These are phyloP conservation scores for Microbotryum saponariae DNA, from an alignment of 1,284 basidiomycete genomes.

Conservation along the genomic window DNA sequence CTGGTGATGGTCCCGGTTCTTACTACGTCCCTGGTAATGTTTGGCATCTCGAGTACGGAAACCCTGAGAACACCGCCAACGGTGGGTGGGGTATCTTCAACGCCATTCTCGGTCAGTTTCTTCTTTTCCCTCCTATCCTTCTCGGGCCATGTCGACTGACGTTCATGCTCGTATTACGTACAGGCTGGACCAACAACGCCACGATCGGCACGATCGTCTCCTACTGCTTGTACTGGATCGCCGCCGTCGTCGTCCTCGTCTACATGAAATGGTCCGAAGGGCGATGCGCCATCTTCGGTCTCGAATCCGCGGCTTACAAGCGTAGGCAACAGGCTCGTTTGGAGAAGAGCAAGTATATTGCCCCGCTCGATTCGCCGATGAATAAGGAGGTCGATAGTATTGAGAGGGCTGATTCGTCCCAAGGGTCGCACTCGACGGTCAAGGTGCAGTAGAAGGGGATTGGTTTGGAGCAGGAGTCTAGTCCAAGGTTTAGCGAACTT, in stretches of 20 bases:
- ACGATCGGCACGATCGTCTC: conserved; percentile 14
- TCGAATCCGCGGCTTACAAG: conserved; percentile 16
- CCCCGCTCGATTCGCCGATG: background rate
- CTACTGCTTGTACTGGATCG: conserved; percentile 41
- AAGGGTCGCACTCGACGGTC: no score
- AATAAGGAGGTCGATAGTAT: no score
- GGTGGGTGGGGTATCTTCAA: conserved; percentile 66
- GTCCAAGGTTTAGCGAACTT: no score
- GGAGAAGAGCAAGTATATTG: no score
- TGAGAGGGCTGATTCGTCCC: no score
- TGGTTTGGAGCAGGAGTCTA: no score
- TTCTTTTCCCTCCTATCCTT: no score
- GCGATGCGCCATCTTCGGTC: conserved; percentile 37
- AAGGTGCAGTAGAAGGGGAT: no score
- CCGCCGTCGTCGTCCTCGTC: conserved; percentile 56
- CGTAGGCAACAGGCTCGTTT: conserved; percentile 11
- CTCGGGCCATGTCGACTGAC: no score
- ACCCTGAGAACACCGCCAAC: conserved; percentile 54
- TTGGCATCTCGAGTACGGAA: conserved; percentile 80
- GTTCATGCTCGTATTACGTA: no score
- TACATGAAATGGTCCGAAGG: conserved; percentile 60
- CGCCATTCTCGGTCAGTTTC: conserved; percentile 44
- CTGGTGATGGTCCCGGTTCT: conserved; percentile 71
- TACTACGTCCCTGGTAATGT: conserved; percentile 68
- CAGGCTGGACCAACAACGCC: conserved; percentile 46